phyloP scores from a whole-genome alignment of 2,329 filamentous ascomycete genomes.

The Trichoderma cornu-damae region DNA sequence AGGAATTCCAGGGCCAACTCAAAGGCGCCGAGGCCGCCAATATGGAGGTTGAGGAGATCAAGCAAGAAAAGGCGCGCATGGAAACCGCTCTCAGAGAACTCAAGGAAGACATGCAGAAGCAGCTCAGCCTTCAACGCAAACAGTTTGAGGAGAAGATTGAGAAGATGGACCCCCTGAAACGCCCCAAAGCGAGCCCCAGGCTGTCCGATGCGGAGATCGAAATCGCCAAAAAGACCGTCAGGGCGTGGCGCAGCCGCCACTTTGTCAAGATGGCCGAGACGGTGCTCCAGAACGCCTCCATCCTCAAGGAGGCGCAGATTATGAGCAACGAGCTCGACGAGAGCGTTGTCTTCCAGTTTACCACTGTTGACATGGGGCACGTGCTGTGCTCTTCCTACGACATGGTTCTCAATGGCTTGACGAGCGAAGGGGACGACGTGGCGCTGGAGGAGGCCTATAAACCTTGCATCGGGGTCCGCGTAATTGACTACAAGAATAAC shows the following conservation, averaged over 20 bases:
- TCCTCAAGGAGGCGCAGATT: constrained; percentile 91
- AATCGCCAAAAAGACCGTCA: constrained; percentile 60
- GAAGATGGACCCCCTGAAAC: constrained; percentile 62
- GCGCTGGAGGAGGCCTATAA: constrained; percentile 77
- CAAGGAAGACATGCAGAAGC: constrained; percentile 84
- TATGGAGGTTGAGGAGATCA: constrained; percentile 77
- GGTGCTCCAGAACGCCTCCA: constrained; percentile 79
- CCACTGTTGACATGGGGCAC: constrained; percentile 83
- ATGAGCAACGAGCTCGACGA: constrained; percentile 97
- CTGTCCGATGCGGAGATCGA: constrained; percentile 68
- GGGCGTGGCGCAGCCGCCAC: constrained; percentile 75
- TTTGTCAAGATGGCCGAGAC: constrained; percentile 93
- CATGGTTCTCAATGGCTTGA: constrained; percentile 86
- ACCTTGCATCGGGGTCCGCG: constrained; percentile 83
- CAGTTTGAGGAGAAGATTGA: constrained; percentile 81
- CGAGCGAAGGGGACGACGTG: constrained; percentile 75
- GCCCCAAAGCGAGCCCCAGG: constrained; percentile 55
- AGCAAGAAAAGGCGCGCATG: constrained; percentile 78
- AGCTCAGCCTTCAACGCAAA: constrained; percentile 76
- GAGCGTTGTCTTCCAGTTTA: constrained; percentile 89
- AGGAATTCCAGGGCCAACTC: constrained; percentile 73
- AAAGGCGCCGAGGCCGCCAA: constrained; percentile 69
- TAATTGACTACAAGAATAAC: constrained; percentile 82
- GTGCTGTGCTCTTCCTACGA: constrained; percentile 91
- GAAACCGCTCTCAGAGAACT: constrained; percentile 70